phyloP scores from a whole-genome alignment of 2,329 filamentous ascomycete genomes.

The Myrmaecium sp. region DNA sequence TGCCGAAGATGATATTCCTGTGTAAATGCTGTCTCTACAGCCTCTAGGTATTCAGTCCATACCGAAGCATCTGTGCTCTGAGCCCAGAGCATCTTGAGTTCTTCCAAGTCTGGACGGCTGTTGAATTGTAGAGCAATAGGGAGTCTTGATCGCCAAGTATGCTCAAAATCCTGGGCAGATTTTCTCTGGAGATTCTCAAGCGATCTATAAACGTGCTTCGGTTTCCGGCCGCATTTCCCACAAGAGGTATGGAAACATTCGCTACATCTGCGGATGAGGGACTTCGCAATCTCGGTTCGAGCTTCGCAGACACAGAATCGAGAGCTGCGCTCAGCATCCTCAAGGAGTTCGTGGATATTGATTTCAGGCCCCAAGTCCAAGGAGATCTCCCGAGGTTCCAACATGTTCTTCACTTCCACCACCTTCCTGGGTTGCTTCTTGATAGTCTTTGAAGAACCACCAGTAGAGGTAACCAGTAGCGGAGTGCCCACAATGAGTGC shows the following conservation, averaged over 20 bases:
- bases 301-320: constrained; percentile 43
- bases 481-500: constrained; percentile 30
- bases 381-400: neutral
- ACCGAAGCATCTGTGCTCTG: no score
- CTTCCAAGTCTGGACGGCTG: constrained; percentile 7
- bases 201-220: constrained; percentile 27
- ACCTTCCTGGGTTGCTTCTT: neutral
- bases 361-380: neutral
- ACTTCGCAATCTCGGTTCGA: constrained; percentile 19
- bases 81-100: no score
- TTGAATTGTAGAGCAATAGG: constrained; percentile 10
- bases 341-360: constrained; percentile 3
- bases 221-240: constrained; percentile 35
- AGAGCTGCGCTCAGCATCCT: constrained; percentile 20
- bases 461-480: constrained; percentile 3
- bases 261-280: constrained; percentile 29
- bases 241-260: constrained; percentile 40
- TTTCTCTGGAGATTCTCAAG: constrained; percentile 10
- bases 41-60: neutral
- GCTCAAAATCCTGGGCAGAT: constrained; percentile 27
- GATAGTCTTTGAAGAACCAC: constrained; percentile 1
- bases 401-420: no score
- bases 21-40: neutral
- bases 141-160: constrained; percentile 17
- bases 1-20: neutral